These are phyloP conservation scores for Candida pseudoglaebosa DNA, from an alignment of 805 yeast genomes.

Conservation along the genomic window DNA sequence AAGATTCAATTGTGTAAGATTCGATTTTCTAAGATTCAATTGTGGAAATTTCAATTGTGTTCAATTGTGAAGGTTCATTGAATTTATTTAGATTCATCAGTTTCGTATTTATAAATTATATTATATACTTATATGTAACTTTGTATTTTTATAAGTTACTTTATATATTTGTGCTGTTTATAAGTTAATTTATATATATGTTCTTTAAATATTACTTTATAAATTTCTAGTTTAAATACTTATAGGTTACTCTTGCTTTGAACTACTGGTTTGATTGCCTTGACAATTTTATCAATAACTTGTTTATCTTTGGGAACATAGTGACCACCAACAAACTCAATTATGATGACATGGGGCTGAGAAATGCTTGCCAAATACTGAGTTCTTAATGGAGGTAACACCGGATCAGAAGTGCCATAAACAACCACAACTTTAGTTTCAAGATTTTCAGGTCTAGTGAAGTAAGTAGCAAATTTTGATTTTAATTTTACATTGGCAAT, in stretches of 20 bases:
- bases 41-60: too few species aligned
- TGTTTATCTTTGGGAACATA: conserved; percentile 25
- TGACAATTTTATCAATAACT: conserved; percentile 13
- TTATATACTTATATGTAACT: too few species aligned
- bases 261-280: neutral
- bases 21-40: too few species aligned
- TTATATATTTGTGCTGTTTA: too few species aligned
- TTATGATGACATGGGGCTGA: conserved; percentile 11
- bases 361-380: conserved; percentile 20
- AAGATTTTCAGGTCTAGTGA: conserved; percentile 11
- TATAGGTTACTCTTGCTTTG: neutral
- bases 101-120: too few species aligned
- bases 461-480: conserved; percentile 17
- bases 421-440: conserved; percentile 25
- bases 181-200: too few species aligned
- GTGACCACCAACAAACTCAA: conserved; percentile 37
- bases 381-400: conserved; percentile 31
- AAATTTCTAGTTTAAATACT: neutral
- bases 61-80: too few species aligned
- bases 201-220: neutral
- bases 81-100: too few species aligned
- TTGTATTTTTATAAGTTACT: too few species aligned
- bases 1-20: too few species aligned
- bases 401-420: conserved; percentile 28
- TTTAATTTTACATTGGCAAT: conserved; percentile 15